Percentiles rank a stretch among this genome's conserved stretches.
phyloP scores from a whole-genome alignment of 2,329 filamentous ascomycete species.

The Fusarium gaditjirri region DNA sequence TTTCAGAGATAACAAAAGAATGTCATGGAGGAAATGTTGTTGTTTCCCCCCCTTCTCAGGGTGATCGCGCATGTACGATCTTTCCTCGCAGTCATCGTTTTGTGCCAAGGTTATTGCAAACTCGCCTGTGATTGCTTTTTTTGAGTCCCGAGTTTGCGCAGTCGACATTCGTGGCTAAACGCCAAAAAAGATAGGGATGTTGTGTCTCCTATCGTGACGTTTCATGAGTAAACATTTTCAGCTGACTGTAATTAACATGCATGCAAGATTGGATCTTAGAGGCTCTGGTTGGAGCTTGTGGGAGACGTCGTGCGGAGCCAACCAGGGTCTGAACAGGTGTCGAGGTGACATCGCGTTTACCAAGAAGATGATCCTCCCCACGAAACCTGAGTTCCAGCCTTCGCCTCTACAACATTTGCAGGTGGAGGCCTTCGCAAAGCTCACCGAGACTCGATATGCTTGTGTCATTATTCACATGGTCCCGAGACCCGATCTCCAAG shows the following conservation, averaged over 20 bases:
- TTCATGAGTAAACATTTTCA: slow-evolving; percentile 12
- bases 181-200: slow-evolving; percentile 22
- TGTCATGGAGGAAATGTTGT: neutral
- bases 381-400: slow-evolving; percentile 16
- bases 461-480: slow-evolving; percentile 40
- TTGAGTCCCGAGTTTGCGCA: slow-evolving; percentile 6
- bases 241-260: slow-evolving; percentile 22
- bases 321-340: slow-evolving; percentile 41
- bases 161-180: slow-evolving; percentile 22
- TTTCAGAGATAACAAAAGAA: slow-evolving; percentile 6
- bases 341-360: slow-evolving; percentile 39
- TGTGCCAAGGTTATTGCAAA: neutral
- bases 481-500: slow-evolving; percentile 27
- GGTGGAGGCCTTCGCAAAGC: slow-evolving; percentile 20
- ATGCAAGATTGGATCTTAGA: slow-evolving; percentile 38
- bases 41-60: neutral
- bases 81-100: slow-evolving; percentile 4
- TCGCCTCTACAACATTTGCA: slow-evolving; percentile 17
- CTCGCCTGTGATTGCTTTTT: slow-evolving; percentile 1
- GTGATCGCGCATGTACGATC: slow-evolving; percentile 13
- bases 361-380: slow-evolving; percentile 35
- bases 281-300: slow-evolving; percentile 40
- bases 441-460: slow-evolving; percentile 30
- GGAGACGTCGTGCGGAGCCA: slow-evolving; percentile 37
- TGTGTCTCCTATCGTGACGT: slow-evolving; percentile 12